Conservation (phyloP, 108 stramenopile genomes). For the Asterionellopsis glacialis region DNA sequence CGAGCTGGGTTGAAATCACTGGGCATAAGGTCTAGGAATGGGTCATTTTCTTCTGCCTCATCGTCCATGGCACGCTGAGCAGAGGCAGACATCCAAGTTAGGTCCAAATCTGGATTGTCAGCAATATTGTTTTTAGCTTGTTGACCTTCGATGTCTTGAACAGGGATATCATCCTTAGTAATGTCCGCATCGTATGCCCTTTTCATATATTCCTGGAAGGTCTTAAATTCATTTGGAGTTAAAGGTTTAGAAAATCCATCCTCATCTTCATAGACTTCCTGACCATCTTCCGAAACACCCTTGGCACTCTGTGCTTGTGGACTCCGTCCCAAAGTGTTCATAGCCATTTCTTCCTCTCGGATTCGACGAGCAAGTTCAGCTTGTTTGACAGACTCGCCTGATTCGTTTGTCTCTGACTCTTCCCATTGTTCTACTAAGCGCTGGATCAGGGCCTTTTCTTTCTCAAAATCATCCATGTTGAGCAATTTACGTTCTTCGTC, state of each 20-base stretch:
- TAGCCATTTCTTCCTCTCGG: constrained; percentile 55
- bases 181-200: constrained; percentile 42
- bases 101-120: constrained; percentile 41
- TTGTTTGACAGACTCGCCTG: constrained; percentile 16
- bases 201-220: constrained; percentile 48
- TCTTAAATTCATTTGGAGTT: constrained; percentile 49
- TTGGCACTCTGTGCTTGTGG: constrained; percentile 30
- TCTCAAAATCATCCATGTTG: constrained; percentile 44
- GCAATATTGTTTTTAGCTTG: constrained; percentile 19
- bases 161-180: constrained; percentile 52
- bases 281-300: constrained; percentile 26
- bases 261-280: constrained; percentile 20
- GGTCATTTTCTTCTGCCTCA: constrained; percentile 55
- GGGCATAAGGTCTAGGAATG: constrained; percentile 71
- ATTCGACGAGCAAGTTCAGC: constrained; percentile 52
- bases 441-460: constrained; percentile 28
- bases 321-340: constrained; percentile 66
- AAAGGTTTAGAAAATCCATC: constrained; percentile 42
- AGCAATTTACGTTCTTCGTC: constrained; percentile 41
- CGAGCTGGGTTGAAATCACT: constrained; percentile 66
- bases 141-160: constrained; percentile 34
- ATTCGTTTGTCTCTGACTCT: constrained; percentile 10
- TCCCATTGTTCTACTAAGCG: constrained; percentile 35
- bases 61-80: constrained; percentile 36
- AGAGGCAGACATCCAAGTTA: constrained; percentile 46